Percentiles rank a stretch among this genome's conserved stretches.
Evolutionary conservation across 208 protist species (phyloP).

Genomic region (Leishmania mexicana): DNA sequence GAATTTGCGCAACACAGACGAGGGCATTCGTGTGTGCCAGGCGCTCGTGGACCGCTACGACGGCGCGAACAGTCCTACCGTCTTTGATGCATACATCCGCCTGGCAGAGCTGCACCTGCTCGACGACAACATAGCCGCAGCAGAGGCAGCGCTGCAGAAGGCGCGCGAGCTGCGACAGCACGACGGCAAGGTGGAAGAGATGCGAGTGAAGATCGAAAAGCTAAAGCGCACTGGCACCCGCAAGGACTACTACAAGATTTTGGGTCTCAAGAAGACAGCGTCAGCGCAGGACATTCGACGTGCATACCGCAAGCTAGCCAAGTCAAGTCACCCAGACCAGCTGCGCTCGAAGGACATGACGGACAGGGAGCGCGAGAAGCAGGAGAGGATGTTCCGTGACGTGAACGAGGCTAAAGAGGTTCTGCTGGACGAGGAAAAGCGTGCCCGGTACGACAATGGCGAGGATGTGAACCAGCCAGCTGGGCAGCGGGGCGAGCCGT

Average conservation of each 20-base stretch:
- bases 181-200: constrained; percentile 36
- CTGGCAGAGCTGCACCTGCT: constrained; percentile 83
- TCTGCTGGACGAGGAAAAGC: constrained; percentile 87
- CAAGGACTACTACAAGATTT: constrained; percentile 94
- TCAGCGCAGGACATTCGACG: constrained; percentile 82
- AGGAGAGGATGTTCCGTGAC: constrained; percentile 82
- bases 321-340: constrained; percentile 90
- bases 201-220: constrained; percentile 60
- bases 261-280: constrained; percentile 88
- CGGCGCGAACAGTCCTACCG: constrained; percentile 42
- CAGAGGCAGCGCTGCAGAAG: constrained; percentile 60
- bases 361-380: constrained; percentile 66
- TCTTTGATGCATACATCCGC: constrained; percentile 55
- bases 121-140: constrained; percentile 66
- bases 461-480: constrained; percentile 85
- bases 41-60: constrained; percentile 37
- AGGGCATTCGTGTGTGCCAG: constrained; percentile 61
- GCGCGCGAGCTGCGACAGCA: constrained; percentile 35
- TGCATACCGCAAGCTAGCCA: constrained; percentile 91
- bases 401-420: constrained; percentile 94
- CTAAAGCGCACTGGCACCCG: constrained; percentile 50
- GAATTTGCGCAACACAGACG: constrained; percentile 51
- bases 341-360: constrained; percentile 74
- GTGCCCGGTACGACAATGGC: constrained; percentile 86
- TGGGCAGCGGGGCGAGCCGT: constrained; percentile 42